Evolutionary conservation across 768 basidiomycete genomes (phyloP).

Genomic region (Cyathus striatus): DNA sequence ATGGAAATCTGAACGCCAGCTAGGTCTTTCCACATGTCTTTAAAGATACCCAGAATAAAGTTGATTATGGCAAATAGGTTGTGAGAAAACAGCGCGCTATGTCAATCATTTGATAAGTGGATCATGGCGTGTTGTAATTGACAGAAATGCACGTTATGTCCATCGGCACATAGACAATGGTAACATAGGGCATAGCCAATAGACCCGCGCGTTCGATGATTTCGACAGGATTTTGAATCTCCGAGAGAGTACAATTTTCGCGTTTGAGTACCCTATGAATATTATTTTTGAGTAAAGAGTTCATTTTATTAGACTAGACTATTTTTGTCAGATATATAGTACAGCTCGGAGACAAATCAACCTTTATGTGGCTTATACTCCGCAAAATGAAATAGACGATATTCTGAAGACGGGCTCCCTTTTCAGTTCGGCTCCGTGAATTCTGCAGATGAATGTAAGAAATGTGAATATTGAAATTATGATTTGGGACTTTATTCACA

Average conservation of each 20-base stretch:
- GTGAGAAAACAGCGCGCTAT: slow-evolving; percentile 67
- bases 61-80: slow-evolving; percentile 52
- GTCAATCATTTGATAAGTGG: neutral
- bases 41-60: neutral
- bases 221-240: slow-evolving; percentile 62
- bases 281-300: too few species aligned
- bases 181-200: slow-evolving; percentile 55
- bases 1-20: too few species aligned
- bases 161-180: slow-evolving; percentile 54
- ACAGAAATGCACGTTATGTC: slow-evolving; percentile 74
- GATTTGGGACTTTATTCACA: slow-evolving; percentile 33
- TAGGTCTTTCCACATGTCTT: too few species aligned
- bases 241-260: slow-evolving; percentile 72
- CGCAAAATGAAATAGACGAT: slow-evolving; percentile 44
- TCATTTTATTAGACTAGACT: neutral
- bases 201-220: slow-evolving; percentile 72
- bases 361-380: slow-evolving; percentile 44
- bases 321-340: slow-evolving; percentile 58
- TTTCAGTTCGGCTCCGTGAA: slow-evolving; percentile 49
- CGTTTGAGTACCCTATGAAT: slow-evolving; percentile 68
- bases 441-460: slow-evolving; percentile 48
- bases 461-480: slow-evolving; percentile 21
- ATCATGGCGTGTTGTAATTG: neutral
- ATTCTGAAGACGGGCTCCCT: slow-evolving; percentile 60
- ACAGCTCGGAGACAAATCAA: slow-evolving; percentile 57